Conservation (phyloP, 345 rosid species). For the Aethionema arabicum region DNA sequence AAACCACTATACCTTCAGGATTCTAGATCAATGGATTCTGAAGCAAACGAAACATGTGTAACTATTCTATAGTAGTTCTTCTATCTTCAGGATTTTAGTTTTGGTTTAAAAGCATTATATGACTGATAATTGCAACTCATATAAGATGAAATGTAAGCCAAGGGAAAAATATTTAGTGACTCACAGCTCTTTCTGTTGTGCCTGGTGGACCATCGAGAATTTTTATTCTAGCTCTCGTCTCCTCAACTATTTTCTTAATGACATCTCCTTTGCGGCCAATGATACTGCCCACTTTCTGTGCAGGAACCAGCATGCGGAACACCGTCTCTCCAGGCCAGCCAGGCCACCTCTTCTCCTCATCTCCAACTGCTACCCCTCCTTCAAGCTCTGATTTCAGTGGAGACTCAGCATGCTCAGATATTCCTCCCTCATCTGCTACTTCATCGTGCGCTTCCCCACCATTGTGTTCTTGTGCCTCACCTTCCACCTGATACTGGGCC, state of each 20-base stretch:
- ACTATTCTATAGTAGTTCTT: conserved; percentile 12
- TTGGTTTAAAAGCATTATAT: conserved; percentile 12
- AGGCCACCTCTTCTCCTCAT: conserved; percentile 92
- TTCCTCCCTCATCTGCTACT: conserved; percentile 37
- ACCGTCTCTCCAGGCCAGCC: conserved; percentile 99
- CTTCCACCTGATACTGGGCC: conserved; percentile 31
- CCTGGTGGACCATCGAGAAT: conserved; percentile 99
- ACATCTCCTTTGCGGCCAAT: conserved; percentile 98
- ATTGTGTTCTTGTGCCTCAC: conserved; percentile 23
- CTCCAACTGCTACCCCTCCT: conserved; percentile 40
- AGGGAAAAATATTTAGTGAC: conserved; percentile 37
- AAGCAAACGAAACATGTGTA: conserved; percentile 4
- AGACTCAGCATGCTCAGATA: conserved; percentile 36
- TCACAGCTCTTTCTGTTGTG: conserved; percentile 98
- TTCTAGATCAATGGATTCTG: conserved; percentile 2
- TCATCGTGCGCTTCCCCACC: conserved; percentile 36
- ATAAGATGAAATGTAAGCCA: conserved; percentile 20
- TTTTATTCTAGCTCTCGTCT: conserved; percentile 96
- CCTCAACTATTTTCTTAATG: conserved; percentile 95
- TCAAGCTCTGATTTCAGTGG: conserved; percentile 42
- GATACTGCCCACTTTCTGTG: conserved; percentile 95
- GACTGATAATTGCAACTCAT: conserved; percentile 19
- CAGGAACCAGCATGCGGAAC: conserved; percentile 96
- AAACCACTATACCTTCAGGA: too few species aligned
- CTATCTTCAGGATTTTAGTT: conserved; percentile 8